These are phyloP conservation scores for Clavispora asparagi DNA, from an alignment of 805 yeast species.

Conservation along the genomic window DNA sequence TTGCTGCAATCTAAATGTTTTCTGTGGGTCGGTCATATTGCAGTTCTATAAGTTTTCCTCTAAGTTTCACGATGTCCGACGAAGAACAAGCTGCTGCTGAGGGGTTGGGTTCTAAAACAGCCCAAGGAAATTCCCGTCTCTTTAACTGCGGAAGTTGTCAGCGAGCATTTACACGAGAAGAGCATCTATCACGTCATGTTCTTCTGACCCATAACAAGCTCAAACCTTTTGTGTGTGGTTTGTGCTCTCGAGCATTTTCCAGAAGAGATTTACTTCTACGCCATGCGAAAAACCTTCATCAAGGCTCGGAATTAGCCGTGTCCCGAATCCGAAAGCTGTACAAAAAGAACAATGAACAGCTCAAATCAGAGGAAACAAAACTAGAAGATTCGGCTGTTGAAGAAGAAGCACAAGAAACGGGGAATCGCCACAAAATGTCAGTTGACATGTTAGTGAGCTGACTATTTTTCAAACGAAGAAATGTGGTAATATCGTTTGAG, in stretches of 20 bases:
- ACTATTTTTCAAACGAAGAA: background rate
- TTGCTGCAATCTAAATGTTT: background rate
- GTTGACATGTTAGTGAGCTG: conserved; percentile 40
- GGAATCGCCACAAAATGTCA: conserved; percentile 33
- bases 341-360: conserved; percentile 13
- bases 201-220: conserved; percentile 40
- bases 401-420: conserved; percentile 17
- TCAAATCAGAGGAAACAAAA: conserved; percentile 6
- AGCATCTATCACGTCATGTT: conserved; percentile 39
- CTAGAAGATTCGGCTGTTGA: conserved; percentile 5
- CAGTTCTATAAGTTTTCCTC: background rate
- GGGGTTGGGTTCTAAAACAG: conserved; percentile 36
- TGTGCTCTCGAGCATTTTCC: conserved; percentile 39
- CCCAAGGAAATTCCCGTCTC: conserved; percentile 40
- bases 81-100: conserved; percentile 1
- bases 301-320: conserved; percentile 41
- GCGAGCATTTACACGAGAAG: conserved; percentile 44
- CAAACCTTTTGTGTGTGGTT: conserved; percentile 41
- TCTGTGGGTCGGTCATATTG: background rate
- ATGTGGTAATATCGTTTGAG: background rate
- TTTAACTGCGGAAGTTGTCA: conserved; percentile 37
- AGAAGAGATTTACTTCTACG: conserved; percentile 39
- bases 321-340: conserved; percentile 37
- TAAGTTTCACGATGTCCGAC: background rate
- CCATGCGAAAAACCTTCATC: conserved; percentile 42